Conservation (phyloP, 2,329 filamentous ascomycete species). For the Colletotrichum lupini region DNA sequence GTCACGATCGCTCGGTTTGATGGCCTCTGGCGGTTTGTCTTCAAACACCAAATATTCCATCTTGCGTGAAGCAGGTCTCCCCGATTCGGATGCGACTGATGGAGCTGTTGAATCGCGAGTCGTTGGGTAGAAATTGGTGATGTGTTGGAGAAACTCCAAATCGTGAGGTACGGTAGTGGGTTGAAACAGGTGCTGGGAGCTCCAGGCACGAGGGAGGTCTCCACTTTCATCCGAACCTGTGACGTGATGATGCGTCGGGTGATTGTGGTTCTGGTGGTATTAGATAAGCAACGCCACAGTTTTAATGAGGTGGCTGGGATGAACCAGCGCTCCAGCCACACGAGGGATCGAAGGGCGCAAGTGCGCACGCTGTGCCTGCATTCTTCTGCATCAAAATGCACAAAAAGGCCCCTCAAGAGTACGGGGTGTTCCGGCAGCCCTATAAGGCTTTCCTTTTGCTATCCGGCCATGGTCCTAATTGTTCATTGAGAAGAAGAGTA, state of each 20-base stretch:
- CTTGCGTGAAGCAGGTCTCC: conserved; percentile 14
- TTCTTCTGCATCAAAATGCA: background rate
- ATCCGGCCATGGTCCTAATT: no score
- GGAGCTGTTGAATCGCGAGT: background rate
- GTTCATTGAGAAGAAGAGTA: no score
- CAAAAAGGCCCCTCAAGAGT: no score
- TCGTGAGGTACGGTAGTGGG: background rate
- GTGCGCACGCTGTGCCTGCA: background rate
- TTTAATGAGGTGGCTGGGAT: background rate
- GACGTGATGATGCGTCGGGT: conserved; percentile 32
- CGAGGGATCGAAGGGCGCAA: background rate
- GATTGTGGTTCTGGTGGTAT: background rate
- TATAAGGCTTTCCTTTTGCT: background rate
- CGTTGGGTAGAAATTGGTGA: conserved; percentile 2
- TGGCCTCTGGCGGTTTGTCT: conserved; percentile 34
- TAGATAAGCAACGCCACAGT: background rate
- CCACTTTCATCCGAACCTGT: conserved; percentile 33
- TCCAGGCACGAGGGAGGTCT: conserved; percentile 18
- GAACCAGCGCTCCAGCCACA: background rate
- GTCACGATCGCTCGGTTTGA: conserved; percentile 41
- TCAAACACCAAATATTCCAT: conserved; percentile 29
- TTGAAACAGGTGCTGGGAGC: conserved; percentile 17
- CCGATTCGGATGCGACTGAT: background rate
- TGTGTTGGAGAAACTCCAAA: background rate
- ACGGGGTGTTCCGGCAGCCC: no score